Evolutionary conservation across 805 yeast genomes (phyloP).

Genomic region (Sugiyamaella floridensis): DNA sequence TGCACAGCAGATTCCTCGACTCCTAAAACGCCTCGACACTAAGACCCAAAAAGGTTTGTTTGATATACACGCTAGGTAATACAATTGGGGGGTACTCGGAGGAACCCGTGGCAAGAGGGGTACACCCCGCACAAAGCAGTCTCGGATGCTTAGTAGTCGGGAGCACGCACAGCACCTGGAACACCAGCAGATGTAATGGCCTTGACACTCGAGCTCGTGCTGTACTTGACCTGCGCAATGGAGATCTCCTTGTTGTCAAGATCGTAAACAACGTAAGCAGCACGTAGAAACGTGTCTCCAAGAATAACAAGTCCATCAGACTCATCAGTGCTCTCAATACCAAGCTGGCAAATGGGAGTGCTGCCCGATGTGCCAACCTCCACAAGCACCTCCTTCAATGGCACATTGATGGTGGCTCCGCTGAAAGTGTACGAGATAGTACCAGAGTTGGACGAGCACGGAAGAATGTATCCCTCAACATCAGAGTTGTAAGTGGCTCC

Average conservation of each 20-base stretch:
- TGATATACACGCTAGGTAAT: too few species aligned
- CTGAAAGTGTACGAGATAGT: constrained; percentile 40
- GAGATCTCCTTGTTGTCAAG: constrained; percentile 50
- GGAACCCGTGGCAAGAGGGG: too few species aligned
- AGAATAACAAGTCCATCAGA: constrained; percentile 32
- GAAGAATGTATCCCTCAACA: constrained; percentile 19
- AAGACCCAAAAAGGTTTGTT: too few species aligned
- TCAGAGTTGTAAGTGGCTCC: constrained; percentile 35
- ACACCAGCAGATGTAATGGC: constrained; percentile 24
- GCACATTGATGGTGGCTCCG: constrained; percentile 23
- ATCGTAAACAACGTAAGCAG: constrained; percentile 62
- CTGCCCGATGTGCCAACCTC: not conserved
- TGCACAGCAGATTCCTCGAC: too few species aligned
- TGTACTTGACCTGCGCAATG: constrained; percentile 41
- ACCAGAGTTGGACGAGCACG: constrained; percentile 17
- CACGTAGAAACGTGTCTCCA: constrained; percentile 61
- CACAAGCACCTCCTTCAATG: constrained; percentile 20
- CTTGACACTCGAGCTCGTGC: constrained; percentile 21
- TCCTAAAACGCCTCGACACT: too few species aligned
- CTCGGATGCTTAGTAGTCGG: constrained; percentile 8
- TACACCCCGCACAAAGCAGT: too few species aligned
- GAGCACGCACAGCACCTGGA: constrained; percentile 24
- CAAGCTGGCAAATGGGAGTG: constrained; percentile 9
- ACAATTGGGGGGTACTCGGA: too few species aligned
- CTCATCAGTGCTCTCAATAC: constrained; percentile 8